Percentiles rank a stretch among this genome's conserved stretches.
These are phyloP conservation scores for Sonneratia alba DNA, from an alignment of 345 rosid species.

Conservation along the genomic window DNA sequence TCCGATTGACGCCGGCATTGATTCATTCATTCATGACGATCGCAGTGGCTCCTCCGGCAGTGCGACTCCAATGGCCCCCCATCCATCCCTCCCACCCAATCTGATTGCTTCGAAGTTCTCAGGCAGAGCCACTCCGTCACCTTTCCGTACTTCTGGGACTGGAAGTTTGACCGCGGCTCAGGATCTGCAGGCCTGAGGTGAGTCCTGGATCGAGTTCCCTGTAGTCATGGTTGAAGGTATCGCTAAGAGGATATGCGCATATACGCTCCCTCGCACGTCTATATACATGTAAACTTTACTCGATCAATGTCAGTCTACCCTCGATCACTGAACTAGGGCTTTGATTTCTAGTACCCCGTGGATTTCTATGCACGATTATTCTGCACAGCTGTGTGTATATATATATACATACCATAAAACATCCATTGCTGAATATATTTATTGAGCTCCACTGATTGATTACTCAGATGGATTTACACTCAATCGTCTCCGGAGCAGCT, in stretches of 20 bases:
- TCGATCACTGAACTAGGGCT: not conserved
- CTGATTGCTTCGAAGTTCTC: conserved; percentile 46
- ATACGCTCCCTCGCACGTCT: too few relatives aligned
- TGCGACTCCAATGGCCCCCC: conserved; percentile 11
- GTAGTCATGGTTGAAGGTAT: too few relatives aligned
- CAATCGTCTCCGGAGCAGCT: not conserved
- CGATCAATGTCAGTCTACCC: not conserved
- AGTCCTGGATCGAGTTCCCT: conserved; percentile 3
- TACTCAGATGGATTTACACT: not conserved
- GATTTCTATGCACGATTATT: too few relatives aligned
- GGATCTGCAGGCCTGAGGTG: conserved; percentile 76
- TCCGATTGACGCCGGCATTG: not conserved
- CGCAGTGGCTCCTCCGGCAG: not conserved
- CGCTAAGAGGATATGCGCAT: too few relatives aligned
- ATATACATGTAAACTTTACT: too few relatives aligned
- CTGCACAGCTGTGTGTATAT: too few relatives aligned
- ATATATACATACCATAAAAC: not conserved
- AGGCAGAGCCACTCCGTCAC: conserved; percentile 43
- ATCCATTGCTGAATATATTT: not conserved
- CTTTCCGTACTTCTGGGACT: conserved; percentile 59
- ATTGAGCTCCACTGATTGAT: not conserved
- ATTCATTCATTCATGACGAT: not conserved
- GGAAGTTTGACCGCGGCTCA: conserved; percentile 46
- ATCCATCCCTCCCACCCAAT: conserved; percentile 17
- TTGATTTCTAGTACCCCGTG: not conserved